Conservation (phyloP, 768 basidiomycete species). For the Panus rudis region DNA sequence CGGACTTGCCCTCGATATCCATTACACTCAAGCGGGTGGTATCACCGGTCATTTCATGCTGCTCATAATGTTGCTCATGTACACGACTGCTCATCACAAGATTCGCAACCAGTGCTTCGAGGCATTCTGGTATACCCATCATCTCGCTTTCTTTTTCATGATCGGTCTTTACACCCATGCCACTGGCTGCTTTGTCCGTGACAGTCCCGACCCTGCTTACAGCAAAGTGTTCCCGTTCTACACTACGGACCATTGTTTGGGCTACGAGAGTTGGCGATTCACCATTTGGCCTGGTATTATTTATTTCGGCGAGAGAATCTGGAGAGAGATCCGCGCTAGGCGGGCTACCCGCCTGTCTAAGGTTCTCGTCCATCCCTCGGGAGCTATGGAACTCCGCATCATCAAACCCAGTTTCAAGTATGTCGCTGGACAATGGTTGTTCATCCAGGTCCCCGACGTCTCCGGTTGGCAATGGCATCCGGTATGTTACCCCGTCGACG, state of each 20-base stretch:
- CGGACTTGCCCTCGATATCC: constrained; percentile 72
- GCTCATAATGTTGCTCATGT: constrained; percentile 88
- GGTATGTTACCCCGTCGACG: constrained; percentile 40
- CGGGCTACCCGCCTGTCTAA: constrained; percentile 73
- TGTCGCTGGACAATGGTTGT: constrained; percentile 87
- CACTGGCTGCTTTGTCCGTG: constrained; percentile 92
- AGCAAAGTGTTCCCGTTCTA: constrained; percentile 79
- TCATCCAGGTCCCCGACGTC: constrained; percentile 82
- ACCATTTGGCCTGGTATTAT: constrained; percentile 88
- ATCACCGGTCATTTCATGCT: constrained; percentile 96
- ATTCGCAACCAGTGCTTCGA: constrained; percentile 89
- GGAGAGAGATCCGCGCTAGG: constrained; percentile 75
- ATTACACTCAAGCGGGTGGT: constrained; percentile 85
- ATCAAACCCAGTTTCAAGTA: constrained; percentile 90
- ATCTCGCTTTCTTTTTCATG: constrained; percentile 93
- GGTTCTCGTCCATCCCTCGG: constrained; percentile 84
- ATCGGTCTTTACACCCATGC: constrained; percentile 85
- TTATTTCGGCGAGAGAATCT: constrained; percentile 84
- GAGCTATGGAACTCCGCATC: constrained; percentile 91
- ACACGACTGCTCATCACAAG: constrained; percentile 84
- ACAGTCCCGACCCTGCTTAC: constrained; percentile 67
- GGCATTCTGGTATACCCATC: constrained; percentile 96
- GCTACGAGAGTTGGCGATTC: constrained; percentile 87
- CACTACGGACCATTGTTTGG: constrained; percentile 78
- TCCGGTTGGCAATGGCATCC: constrained; percentile 91